Base-by-base conservation (phyloP, 306 rosid species). In the Geum urbanum region DNA sequence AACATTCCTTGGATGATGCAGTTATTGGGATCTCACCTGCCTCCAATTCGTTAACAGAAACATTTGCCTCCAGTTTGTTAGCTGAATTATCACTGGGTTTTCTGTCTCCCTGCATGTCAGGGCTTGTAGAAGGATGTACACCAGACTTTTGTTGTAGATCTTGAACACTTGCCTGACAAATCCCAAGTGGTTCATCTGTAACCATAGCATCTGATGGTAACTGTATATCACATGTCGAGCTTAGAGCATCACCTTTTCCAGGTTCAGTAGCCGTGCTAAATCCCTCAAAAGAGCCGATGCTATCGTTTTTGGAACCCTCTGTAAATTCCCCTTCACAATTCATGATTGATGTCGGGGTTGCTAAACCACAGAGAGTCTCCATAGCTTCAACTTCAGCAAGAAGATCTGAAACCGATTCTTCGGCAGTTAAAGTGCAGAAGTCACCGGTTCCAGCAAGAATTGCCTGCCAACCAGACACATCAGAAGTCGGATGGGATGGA, bases 361-460 rank as follows among this genome's bases (percentile, higher is more conserved):
- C 92, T 87, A 95, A 77, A 66, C 89, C 88, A 63, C 85, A 86
- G 49, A 89, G 85, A 69, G 96, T 80, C 76, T 87, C 99, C 99
- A 95, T 91, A 39, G 99, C 99, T 78, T 95, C 97, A 27, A 91
- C 97, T 82, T 95, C 99, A 14, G 99, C 99, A 85, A 95, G 80
- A 72, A 95, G 86, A 84, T 95, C 99, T 35, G 99, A 95, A 72
- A 95, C 95, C 44, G 99, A 89, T 70, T 91, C 95, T 67, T 86
- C 96, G 70, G 50, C 97, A 72, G 55, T 73, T 62, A 82, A 78
- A 71, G 92, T 78, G 76, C 73, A 73, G 65, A 94, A 94, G 54
- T 88, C 99, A 77, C 84, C 75, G 47, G 90, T 80, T 43, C 83
- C 96, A 6, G 81, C 82, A 24, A 83, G 83, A 54, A 92, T 80